Conservation (phyloP, 768 basidiomycete genomes). For the Galerina sulciceps region DNA sequence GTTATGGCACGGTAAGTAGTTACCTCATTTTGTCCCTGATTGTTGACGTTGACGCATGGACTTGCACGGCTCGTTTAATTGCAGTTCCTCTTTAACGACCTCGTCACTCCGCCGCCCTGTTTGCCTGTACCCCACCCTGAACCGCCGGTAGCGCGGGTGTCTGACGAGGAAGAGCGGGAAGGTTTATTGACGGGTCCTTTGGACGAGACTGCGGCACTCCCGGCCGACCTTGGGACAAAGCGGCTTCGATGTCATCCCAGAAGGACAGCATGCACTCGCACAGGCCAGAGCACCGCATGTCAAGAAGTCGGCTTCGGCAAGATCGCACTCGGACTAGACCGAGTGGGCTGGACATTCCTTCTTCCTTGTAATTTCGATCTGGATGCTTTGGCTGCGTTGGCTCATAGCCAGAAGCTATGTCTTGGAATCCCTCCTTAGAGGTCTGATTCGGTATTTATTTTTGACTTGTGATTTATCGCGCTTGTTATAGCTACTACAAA, state of each 20-base stretch:
- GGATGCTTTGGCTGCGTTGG: not conserved
- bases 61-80: conserved; percentile 12
- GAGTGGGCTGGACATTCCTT: not conserved
- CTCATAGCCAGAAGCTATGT: not conserved
- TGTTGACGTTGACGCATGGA: conserved; percentile 8
- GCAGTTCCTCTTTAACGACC: conserved; percentile 89
- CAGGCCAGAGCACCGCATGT: conserved; percentile 9
- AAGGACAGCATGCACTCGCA: conserved; percentile 40
- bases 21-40: conserved; percentile 6
- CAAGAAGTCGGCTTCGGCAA: conserved; percentile 10
- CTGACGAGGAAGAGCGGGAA: conserved; percentile 68
- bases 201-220: conserved; percentile 84
- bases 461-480: not conserved
- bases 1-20: conserved; percentile 80
- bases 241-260: conserved; percentile 83
- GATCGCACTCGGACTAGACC: conserved; percentile 13
- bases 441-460: not conserved
- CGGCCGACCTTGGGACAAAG: conserved; percentile 82
- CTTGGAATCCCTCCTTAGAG: not conserved
- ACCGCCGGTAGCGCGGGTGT: conserved; percentile 32
- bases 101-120: conserved; percentile 67
- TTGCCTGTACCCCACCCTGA: conserved; percentile 53
- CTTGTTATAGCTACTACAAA: not conserved
- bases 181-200: conserved; percentile 41
- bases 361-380: not conserved